These are phyloP conservation scores for Vitis vinifera DNA, from an alignment of 164 flowering plant species.

Conservation along the genomic window ASM3070453v1 NC_081819.1:21573001-21573500, in stretches of 20 bases:
- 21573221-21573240: background rate
- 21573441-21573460: background rate
- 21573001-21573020: too few relatives aligned
- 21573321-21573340: background rate
- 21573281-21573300: background rate
- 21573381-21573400: background rate
- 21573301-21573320: background rate
- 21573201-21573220: background rate
- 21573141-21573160: too few relatives aligned
- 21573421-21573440: background rate
- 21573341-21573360: background rate
- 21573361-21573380: too few relatives aligned
- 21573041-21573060: too few relatives aligned
- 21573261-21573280: background rate
- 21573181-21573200: background rate
- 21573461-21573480: background rate
- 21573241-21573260: background rate
- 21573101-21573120: too few relatives aligned
- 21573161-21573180: too few relatives aligned
- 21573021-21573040: too few relatives aligned
- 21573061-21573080: too few relatives aligned
- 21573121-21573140: too few relatives aligned
- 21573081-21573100: too few relatives aligned
- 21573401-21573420: background rate
- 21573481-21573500: background rate